phyloP scores from a whole-genome alignment of 176 grass and related monocot genomes.

The Miscanthus lutarioriparius region DNA sequence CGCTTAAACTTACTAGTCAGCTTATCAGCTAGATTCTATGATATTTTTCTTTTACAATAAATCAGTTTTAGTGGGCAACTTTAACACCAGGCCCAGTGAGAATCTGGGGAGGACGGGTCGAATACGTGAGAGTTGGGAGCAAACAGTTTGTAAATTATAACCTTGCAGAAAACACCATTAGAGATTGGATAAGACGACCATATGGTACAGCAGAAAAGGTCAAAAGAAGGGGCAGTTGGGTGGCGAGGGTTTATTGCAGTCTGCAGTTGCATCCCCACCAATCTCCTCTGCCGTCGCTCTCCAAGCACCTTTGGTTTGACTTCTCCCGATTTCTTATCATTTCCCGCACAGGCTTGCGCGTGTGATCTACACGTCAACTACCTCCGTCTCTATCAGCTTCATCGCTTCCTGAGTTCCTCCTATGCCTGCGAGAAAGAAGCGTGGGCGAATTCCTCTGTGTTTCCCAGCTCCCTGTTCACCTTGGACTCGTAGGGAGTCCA shows the following conservation, averaged over 20 bases:
- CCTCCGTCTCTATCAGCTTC: neutral
- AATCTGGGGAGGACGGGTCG: no score
- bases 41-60: no score
- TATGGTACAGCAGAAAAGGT: neutral
- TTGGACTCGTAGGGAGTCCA: neutral
- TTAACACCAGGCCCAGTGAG: no score
- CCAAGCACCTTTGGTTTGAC: slow-evolving; percentile 45
- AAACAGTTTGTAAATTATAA: neutral
- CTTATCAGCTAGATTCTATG: no score
- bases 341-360: neutral
- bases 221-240: slow-evolving; percentile 14
- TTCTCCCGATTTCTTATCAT: neutral
- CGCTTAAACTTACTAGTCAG: no score
- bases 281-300: slow-evolving; percentile 35
- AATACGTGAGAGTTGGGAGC: neutral
- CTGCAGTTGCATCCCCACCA: neutral
- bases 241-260: neutral
- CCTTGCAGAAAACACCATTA: neutral
- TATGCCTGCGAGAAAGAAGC: neutral
- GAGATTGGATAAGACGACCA: neutral
- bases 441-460: slow-evolving; percentile 10
- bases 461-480: slow-evolving; percentile 8
- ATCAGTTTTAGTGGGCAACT: no score
- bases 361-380: neutral
- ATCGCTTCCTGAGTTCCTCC: neutral